Evolutionary conservation across 148 eudicot species (phyloP).

Genomic region (Persicaria tinctoria): DNA sequence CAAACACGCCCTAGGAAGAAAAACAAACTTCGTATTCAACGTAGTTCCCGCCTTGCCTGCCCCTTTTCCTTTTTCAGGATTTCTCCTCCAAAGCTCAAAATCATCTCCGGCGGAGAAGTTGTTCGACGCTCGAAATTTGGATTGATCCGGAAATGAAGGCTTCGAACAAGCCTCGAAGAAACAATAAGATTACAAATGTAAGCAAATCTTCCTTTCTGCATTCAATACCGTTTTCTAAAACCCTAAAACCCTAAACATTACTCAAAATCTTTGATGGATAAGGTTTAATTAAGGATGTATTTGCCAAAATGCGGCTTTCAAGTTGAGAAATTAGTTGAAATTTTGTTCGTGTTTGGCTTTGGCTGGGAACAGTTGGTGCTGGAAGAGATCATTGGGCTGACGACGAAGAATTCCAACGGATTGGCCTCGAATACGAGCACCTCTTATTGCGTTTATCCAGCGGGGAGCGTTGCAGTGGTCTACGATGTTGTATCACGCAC

Average conservation of each 20-base stretch:
- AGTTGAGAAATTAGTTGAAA: not conserved
- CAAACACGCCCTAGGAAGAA: too few relatives aligned
- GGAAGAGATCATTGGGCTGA: slow-evolving; percentile 46
- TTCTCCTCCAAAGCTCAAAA: not conserved
- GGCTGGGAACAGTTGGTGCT: slow-evolving; percentile 26
- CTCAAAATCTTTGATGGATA: not conserved
- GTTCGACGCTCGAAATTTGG: not conserved
- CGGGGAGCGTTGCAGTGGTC: slow-evolving; percentile 51
- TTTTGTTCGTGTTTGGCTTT: not conserved
- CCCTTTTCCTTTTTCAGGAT: not conserved
- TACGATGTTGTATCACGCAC: slow-evolving; percentile 33
- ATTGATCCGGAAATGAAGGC: not conserved
- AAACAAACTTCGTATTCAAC: too few relatives aligned
- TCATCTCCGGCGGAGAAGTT: not conserved
- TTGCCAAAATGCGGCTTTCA: not conserved
- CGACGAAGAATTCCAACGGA: slow-evolving; percentile 42
- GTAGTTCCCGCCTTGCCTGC: not conserved
- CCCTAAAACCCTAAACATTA: not conserved
- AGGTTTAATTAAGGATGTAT: not conserved
- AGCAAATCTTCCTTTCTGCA: not conserved
- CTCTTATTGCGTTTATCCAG: slow-evolving; percentile 39
- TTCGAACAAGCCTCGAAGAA: slow-evolving; percentile 6
- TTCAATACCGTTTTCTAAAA: not conserved
- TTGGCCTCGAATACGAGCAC: slow-evolving; percentile 27
- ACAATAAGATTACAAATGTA: not conserved